phyloP scores from a whole-genome alignment of 2,329 filamentous ascomycete species.

The Calonectria pteridis region DNA sequence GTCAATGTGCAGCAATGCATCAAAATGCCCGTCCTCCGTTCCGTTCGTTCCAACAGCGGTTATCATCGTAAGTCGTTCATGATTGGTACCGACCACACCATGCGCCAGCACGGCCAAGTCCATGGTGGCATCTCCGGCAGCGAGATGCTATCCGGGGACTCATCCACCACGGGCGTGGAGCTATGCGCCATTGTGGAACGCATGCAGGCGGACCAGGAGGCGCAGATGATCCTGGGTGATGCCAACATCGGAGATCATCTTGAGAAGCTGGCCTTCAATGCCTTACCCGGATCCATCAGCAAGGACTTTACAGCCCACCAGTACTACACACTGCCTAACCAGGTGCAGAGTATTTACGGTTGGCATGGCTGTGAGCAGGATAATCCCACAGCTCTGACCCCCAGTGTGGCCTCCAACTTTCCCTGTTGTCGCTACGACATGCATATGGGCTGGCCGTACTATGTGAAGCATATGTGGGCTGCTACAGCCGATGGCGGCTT shows the following conservation, averaged over 20 bases:
- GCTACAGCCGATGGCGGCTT: background rate
- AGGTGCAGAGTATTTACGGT: constrained; percentile 1
- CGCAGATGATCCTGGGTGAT: constrained; percentile 2
- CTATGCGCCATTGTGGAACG: background rate
- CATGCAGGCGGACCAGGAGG: constrained; percentile 6
- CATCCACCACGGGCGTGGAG: background rate
- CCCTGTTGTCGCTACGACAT: background rate
- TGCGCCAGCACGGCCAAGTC: constrained; percentile 4
- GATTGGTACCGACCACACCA: background rate
- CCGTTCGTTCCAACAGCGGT: background rate
- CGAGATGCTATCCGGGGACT: background rate
- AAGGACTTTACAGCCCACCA: constrained; percentile 2
- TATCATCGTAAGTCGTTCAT: background rate
- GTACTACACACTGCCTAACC: constrained; percentile 1
- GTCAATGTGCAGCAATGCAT: constrained; percentile 8
- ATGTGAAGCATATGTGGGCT: constrained; percentile 11
- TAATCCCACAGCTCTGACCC: background rate
- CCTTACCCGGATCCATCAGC: background rate
- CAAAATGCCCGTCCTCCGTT: constrained; percentile 1
- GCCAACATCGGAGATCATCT: background rate
- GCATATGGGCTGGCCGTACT: constrained; percentile 9
- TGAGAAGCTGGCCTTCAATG: constrained; percentile 2
- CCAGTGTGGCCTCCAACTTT: background rate
- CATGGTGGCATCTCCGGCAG: background rate
- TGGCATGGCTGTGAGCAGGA: background rate